These are phyloP conservation scores for Clathrospora elynae DNA, from an alignment of 2,329 filamentous ascomycete genomes.

Conservation along the genomic window DNA sequence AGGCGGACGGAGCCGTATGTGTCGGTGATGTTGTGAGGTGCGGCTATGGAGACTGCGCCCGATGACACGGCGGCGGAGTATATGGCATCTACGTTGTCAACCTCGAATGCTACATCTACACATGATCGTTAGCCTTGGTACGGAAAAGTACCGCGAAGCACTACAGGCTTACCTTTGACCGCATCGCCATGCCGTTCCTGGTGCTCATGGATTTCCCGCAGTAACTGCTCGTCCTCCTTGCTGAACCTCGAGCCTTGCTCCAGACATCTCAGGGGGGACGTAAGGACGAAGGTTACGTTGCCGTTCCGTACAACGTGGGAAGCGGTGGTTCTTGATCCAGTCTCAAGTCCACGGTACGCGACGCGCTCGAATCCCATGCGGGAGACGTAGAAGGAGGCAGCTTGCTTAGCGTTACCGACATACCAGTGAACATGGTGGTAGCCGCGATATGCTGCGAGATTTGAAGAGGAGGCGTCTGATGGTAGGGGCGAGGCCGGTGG, in stretches of 20 bases:
- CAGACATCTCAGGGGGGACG: constrained; percentile 70
- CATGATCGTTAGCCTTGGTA: neutral
- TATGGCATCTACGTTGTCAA: constrained; percentile 83
- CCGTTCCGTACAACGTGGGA: constrained; percentile 84
- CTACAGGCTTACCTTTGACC: constrained; percentile 64
- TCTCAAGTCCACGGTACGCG: constrained; percentile 88
- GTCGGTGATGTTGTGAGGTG: constrained; percentile 61
- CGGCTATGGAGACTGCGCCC: constrained; percentile 66
- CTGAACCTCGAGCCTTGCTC: constrained; percentile 40
- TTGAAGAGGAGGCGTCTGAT: constrained; percentile 28
- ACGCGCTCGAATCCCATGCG: constrained; percentile 84
- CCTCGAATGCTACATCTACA: constrained; percentile 85
- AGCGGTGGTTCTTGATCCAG: constrained; percentile 77
- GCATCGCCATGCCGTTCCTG: constrained; percentile 88
- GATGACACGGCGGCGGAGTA: constrained; percentile 73
- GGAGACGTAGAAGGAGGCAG: constrained; percentile 83
- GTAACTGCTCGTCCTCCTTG: constrained; percentile 65
- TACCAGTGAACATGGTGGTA: constrained; percentile 97
- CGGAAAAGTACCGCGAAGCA: neutral
- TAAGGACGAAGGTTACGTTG: constrained; percentile 80
- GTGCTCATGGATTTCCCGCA: constrained; percentile 79
- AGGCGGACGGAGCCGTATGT: constrained; percentile 70
- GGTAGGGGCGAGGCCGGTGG: constrained; percentile 50
- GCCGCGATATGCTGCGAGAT: constrained; percentile 67
- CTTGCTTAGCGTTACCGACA: constrained; percentile 96